phyloP scores from a whole-genome alignment of 1,284 basidiomycete species.

The Apiotrichum akiyoshidainum region DNA sequence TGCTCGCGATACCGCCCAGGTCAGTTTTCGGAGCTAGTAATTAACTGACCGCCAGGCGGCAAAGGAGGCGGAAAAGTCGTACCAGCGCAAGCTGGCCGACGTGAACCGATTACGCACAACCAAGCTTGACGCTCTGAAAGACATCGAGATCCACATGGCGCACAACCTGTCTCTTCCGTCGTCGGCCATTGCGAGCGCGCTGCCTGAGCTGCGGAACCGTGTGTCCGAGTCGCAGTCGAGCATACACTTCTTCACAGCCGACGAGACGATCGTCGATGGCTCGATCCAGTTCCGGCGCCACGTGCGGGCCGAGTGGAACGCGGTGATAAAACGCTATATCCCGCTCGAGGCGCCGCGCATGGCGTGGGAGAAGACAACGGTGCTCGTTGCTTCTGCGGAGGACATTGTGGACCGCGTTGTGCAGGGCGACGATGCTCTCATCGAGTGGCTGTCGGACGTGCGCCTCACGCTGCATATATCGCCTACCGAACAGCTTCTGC shows the following conservation, averaged over 20 bases:
- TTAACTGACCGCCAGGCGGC: constrained; percentile 22
- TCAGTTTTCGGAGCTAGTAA: constrained; percentile 18
- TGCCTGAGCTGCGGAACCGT: constrained; percentile 39
- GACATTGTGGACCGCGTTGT: constrained; percentile 42
- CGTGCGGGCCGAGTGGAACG: constrained; percentile 38
- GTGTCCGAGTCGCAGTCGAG: constrained; percentile 35
- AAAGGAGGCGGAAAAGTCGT: constrained; percentile 43
- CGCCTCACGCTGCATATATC: constrained; percentile 27
- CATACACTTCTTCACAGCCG: constrained; percentile 26
- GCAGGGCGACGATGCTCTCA: constrained; percentile 22
- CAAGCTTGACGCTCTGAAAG: constrained; percentile 45
- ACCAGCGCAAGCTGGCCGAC: constrained; percentile 40
- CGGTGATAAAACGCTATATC: constrained; percentile 29
- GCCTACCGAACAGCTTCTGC: constrained; percentile 33
- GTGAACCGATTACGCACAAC: constrained; percentile 32
- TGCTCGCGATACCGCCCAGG: constrained; percentile 36
- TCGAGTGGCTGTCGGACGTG: constrained; percentile 34
- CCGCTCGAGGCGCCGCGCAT: constrained; percentile 34
- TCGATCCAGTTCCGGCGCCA: constrained; percentile 45
- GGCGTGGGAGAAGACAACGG: constrained; percentile 50
- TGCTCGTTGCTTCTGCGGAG: constrained; percentile 42
- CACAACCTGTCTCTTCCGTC: constrained; percentile 35
- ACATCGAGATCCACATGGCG: constrained; percentile 46
- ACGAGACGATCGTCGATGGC: constrained; percentile 32
- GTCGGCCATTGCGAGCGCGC: constrained; percentile 40